A percentile compares a stretch with the other conserved stretches of the same genome.
Conservation (phyloP, 345 rosid species). For the Heritiera littoralis region DNA sequence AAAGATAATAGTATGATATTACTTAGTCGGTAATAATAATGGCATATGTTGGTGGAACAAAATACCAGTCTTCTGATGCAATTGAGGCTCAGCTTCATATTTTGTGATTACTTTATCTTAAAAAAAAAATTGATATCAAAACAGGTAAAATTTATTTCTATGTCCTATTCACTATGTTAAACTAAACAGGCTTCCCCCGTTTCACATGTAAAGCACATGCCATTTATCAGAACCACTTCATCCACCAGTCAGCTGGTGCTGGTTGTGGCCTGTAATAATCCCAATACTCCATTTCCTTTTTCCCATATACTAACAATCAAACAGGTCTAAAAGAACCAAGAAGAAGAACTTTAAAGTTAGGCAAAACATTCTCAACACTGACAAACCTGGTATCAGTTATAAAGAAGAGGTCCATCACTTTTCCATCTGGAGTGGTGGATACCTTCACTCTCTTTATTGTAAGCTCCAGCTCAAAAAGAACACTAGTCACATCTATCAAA, state of each 20-base stretch:
- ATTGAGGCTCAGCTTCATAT: too few relatives aligned
- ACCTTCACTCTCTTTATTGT: constrained; percentile 67
- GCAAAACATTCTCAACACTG: constrained; percentile 11
- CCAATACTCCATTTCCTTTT: not conserved
- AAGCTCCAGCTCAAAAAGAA: constrained; percentile 66
- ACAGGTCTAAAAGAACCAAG: not conserved
- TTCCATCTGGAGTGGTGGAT: constrained; percentile 71
- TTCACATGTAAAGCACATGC: not conserved
- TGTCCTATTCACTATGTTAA: not conserved
- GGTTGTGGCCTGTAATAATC: not conserved
- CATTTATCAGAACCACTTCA: not conserved
- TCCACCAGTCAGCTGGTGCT: too few relatives aligned
- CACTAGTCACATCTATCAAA: constrained; percentile 57
- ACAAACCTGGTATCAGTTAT: constrained; percentile 68
- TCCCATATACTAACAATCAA: not conserved
- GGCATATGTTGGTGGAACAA: too few relatives aligned
- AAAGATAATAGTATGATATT: too few relatives aligned
- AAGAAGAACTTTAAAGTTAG: not conserved
- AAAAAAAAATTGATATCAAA: too few relatives aligned
- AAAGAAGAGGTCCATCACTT: constrained; percentile 70
- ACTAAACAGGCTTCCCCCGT: not conserved
- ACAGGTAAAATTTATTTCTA: too few relatives aligned
- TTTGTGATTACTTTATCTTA: too few relatives aligned
- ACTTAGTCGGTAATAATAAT: too few relatives aligned
- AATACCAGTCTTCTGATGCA: too few relatives aligned